Evolutionary conservation across 1,284 basidiomycete genomes (phyloP).

Genomic region (Moesziomyces aphidis): DNA sequence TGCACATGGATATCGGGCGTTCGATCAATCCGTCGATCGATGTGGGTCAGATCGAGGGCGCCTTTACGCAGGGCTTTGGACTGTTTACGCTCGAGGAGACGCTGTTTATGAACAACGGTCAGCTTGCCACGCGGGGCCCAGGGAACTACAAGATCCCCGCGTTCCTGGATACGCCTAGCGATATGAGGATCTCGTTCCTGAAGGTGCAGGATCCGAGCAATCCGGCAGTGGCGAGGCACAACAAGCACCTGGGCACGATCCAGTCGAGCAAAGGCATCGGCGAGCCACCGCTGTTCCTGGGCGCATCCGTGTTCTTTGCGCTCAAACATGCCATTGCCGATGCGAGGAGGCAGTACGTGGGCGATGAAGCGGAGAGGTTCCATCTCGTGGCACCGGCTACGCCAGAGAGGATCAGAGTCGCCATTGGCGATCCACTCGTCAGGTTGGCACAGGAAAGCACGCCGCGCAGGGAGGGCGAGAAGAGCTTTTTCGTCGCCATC

Average conservation of each 20-base stretch:
- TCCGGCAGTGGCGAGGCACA: slow-evolving; percentile 11
- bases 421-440: slow-evolving; percentile 61
- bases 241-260: slow-evolving; percentile 60
- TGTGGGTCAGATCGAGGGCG: slow-evolving; percentile 68
- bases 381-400: slow-evolving; percentile 66
- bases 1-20: slow-evolving; percentile 68
- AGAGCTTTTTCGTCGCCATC: slow-evolving; percentile 65
- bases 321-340: slow-evolving; percentile 65
- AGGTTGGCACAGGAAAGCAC: slow-evolving; percentile 50
- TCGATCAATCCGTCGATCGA: slow-evolving; percentile 68
- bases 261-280: slow-evolving; percentile 60
- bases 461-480: slow-evolving; percentile 59
- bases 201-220: slow-evolving; percentile 52
- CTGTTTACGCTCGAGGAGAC: slow-evolving; percentile 68
- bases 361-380: slow-evolving; percentile 25
- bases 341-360: slow-evolving; percentile 58
- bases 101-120: slow-evolving; percentile 65
- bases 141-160: slow-evolving; percentile 68
- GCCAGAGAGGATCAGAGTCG: slow-evolving; percentile 65
- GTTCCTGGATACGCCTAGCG: slow-evolving; percentile 67
- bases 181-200: slow-evolving; percentile 66
- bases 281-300: slow-evolving; percentile 68
- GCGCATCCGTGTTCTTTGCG: slow-evolving; percentile 64
- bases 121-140: slow-evolving; percentile 66
- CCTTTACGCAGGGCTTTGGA: slow-evolving; percentile 60